Conservation (phyloP, 1,139 yeast species). For the Pichia sp. region DNA sequence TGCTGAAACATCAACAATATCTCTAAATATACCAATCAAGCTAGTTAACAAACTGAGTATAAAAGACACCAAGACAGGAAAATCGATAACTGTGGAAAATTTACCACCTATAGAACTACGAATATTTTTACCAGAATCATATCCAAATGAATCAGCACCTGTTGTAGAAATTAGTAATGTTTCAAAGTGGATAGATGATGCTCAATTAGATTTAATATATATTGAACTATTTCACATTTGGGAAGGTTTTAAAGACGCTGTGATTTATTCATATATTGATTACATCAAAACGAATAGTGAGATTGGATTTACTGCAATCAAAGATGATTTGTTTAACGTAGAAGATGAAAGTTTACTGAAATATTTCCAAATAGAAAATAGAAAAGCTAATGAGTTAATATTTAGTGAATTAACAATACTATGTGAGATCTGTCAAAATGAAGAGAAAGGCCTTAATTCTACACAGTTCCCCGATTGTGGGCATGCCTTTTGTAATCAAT, state of each 20-base stretch:
- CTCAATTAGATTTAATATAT: conserved; percentile 19
- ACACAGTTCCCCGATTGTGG: conserved; percentile 39
- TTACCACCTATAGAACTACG: neutral
- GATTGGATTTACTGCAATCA: conserved; percentile 20
- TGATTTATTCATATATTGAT: conserved; percentile 44
- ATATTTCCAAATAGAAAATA: conserved; percentile 21
- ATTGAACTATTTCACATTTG: conserved; percentile 30
- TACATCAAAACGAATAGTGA: conserved; percentile 32
- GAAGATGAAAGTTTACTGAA: conserved; percentile 16
- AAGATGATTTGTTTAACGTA: conserved; percentile 13
- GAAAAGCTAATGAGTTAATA: conserved; percentile 25
- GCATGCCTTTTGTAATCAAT: conserved; percentile 49
- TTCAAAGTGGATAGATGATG: conserved; percentile 26
- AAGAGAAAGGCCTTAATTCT: conserved; percentile 42
- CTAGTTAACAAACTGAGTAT: conserved; percentile 13
- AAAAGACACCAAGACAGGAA: neutral
- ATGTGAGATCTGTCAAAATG: conserved; percentile 57
- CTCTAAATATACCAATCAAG: conserved; percentile 30
- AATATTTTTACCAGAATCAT: conserved; percentile 16
- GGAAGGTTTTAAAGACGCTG: conserved; percentile 37
- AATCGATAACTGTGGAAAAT: neutral
- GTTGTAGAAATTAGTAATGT: conserved; percentile 1
- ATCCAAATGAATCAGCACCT: conserved; percentile 21
- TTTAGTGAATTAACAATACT: conserved; percentile 38
- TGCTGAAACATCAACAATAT: conserved; percentile 23